Evolutionary conservation across 331 rosid species (phyloP).

Genomic region (Malus hybrid): DNA sequence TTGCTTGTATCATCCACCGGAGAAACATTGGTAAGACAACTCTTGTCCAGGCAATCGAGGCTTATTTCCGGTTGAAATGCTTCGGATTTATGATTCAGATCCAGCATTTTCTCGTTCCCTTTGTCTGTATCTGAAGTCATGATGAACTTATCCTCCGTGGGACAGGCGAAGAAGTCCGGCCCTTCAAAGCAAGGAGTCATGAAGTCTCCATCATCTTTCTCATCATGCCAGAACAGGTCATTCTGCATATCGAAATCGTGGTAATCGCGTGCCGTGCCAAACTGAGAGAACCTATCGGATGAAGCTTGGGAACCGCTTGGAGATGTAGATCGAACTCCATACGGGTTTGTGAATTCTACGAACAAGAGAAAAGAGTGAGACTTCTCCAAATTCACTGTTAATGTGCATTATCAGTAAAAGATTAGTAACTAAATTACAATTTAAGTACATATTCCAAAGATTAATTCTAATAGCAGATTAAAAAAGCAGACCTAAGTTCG

Average conservation of each 20-base stretch:
- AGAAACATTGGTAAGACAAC: conserved; percentile 37
- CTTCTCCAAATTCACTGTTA: neutral
- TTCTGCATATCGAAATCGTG: conserved; percentile 68
- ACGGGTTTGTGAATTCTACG: conserved; percentile 79
- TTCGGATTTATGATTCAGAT: conserved; percentile 17
- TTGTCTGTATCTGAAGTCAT: conserved; percentile 51
- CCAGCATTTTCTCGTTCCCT: conserved; percentile 19
- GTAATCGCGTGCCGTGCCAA: conserved; percentile 90
- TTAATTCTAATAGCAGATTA: neutral
- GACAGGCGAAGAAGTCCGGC: conserved; percentile 60
- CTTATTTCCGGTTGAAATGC: conserved; percentile 22
- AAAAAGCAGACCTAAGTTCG: neutral
- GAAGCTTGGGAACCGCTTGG: conserved; percentile 61
- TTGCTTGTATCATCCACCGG: conserved; percentile 21
- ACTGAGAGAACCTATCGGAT: conserved; percentile 74
- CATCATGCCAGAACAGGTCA: conserved; percentile 70
- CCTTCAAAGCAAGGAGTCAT: conserved; percentile 72
- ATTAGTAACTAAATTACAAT: too few species aligned
- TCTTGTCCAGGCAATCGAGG: conserved; percentile 40
- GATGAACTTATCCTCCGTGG: conserved; percentile 83
- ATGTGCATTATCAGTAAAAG: too few species aligned
- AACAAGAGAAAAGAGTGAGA: conserved; percentile 5
- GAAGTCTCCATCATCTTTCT: conserved; percentile 70
- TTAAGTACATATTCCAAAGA: too few species aligned
- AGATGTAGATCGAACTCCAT: conserved; percentile 68